Percentiles rank a stretch among this genome's conserved stretches.
Evolutionary conservation across 495 filamentous ascomycete genomes (phyloP).

Genomic region (Schizothecium vesticola): DNA sequence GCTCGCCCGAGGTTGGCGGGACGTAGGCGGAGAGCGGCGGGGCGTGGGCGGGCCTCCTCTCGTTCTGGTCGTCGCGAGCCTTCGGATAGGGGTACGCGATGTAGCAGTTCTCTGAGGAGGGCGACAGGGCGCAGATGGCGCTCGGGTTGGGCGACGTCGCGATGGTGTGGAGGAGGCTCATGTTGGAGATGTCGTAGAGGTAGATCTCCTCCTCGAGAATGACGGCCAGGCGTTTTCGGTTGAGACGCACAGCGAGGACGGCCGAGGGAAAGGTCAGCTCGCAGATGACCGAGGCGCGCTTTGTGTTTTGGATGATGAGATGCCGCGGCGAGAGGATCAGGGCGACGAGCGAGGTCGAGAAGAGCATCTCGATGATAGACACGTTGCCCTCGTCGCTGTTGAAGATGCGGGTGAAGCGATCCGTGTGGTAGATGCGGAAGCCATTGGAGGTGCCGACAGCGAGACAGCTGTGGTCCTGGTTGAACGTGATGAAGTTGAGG

Average conservation of each 20-base stretch:
- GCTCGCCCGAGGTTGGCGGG: conserved; percentile 82
- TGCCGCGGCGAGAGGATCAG: conserved; percentile 84
- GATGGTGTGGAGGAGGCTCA: conserved; percentile 86
- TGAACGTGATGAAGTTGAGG: conserved; percentile 98
- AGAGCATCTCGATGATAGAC: conserved; percentile 95
- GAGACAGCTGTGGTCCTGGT: conserved; percentile 95
- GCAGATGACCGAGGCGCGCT: conserved; percentile 95
- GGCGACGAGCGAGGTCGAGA: conserved; percentile 96
- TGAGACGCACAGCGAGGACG: conserved; percentile 85
- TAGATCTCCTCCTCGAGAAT: conserved; percentile 94
- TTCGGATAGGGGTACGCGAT: conserved; percentile 93
- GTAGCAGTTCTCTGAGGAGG: conserved; percentile 92
- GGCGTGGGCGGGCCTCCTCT: conserved; percentile 70
- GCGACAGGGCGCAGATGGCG: conserved; percentile 86
- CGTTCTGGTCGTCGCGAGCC: conserved; percentile 50
- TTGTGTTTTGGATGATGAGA: conserved; percentile 93
- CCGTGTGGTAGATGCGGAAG: conserved; percentile 92
- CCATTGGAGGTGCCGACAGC: conserved; percentile 90
- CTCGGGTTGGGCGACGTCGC: conserved; percentile 88
- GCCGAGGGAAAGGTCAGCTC: conserved; percentile 96
- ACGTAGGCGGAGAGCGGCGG: conserved; percentile 71
- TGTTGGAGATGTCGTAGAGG: conserved; percentile 96
- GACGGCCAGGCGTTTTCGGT: conserved; percentile 88
- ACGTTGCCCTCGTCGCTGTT: conserved; percentile 91
- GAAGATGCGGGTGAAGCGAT: conserved; percentile 89